Percentiles rank a stretch among this genome's conserved stretches.
phyloP scores from a whole-genome alignment of 2,329 filamentous ascomycete genomes.

The Exophiala phaeomuriformis region DNA sequence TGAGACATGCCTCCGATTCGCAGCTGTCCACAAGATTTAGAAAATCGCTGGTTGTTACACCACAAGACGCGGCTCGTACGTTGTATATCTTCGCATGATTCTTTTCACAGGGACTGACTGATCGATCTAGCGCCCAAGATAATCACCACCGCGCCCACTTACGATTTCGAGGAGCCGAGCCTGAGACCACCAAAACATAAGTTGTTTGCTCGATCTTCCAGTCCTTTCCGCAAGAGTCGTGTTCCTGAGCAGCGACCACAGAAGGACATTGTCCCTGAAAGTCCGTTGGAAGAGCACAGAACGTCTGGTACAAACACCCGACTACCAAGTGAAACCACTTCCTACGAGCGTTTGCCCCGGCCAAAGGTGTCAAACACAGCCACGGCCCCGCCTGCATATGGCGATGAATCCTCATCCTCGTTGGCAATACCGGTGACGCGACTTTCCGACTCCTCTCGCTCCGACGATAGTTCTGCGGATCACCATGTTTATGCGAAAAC shows the following conservation, averaged over 20 bases:
- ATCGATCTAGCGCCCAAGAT: conserved; percentile 53
- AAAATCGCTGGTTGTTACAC: conserved; percentile 41
- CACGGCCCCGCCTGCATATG: conserved; percentile 51
- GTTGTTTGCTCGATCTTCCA: conserved; percentile 17
- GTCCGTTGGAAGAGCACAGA: conserved; percentile 1
- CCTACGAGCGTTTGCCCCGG: conserved; percentile 18
- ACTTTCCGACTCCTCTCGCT: conserved; percentile 79
- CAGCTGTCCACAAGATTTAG: conserved; percentile 73
- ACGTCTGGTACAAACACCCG: not conserved
- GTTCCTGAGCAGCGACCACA: conserved; percentile 23
- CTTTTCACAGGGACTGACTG: not conserved
- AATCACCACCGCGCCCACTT: conserved; percentile 83
- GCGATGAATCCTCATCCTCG: conserved; percentile 54
- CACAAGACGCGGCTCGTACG: conserved; percentile 40
- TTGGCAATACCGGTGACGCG: conserved; percentile 59
- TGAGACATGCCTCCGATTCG: conserved; percentile 87
- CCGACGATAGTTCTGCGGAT: conserved; percentile 73
- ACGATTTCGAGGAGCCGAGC: conserved; percentile 47
- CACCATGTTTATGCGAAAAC: conserved; percentile 52
- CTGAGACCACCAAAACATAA: conserved; percentile 28
- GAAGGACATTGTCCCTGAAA: conserved; percentile 18
- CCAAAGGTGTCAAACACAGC: conserved; percentile 34
- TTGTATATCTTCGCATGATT: not conserved
- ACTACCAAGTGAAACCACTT: conserved; percentile 8
- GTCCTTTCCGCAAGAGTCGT: conserved; percentile 20